These are phyloP conservation scores for Boletus fagicola DNA, from an alignment of 768 basidiomycete genomes.

Conservation along the genomic window DNA sequence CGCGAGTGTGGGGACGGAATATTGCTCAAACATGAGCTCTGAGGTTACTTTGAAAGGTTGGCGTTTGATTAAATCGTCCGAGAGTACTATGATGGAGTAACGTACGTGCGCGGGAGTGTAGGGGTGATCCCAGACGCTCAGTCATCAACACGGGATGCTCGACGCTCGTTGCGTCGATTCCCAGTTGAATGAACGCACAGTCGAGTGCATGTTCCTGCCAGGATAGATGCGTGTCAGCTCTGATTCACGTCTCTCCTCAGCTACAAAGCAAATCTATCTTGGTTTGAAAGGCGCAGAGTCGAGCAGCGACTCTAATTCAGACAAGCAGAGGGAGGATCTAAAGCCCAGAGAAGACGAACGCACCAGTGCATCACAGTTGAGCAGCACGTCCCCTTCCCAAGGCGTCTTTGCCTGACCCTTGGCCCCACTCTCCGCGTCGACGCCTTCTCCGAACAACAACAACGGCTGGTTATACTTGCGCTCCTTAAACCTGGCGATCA, in stretches of 20 bases:
- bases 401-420: constrained; percentile 75
- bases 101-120: constrained; percentile 85
- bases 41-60: constrained; percentile 67
- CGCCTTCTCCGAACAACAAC: constrained; percentile 84
- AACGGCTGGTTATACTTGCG: constrained; percentile 78
- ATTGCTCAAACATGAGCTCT: constrained; percentile 94
- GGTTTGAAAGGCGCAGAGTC: not conserved
- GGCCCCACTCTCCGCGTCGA: constrained; percentile 84
- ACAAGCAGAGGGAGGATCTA: not conserved
- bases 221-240: constrained; percentile 23
- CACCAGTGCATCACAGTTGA: constrained; percentile 93
- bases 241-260: not conserved
- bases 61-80: not conserved
- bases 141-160: constrained; percentile 93
- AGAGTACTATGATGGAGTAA: constrained; percentile 12
- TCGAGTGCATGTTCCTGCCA: constrained; percentile 91
- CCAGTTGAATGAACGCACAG: constrained; percentile 84
- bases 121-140: constrained; percentile 82
- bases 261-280: not conserved
- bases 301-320: not conserved
- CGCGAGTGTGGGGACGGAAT: constrained; percentile 78
- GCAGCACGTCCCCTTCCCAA: constrained; percentile 92
- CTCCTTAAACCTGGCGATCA: constrained; percentile 87
- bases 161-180: constrained; percentile 71
- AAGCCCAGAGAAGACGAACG: constrained; percentile 32